Conservation (phyloP, 805 yeast genomes). For the Starmerella stigmatis region DNA sequence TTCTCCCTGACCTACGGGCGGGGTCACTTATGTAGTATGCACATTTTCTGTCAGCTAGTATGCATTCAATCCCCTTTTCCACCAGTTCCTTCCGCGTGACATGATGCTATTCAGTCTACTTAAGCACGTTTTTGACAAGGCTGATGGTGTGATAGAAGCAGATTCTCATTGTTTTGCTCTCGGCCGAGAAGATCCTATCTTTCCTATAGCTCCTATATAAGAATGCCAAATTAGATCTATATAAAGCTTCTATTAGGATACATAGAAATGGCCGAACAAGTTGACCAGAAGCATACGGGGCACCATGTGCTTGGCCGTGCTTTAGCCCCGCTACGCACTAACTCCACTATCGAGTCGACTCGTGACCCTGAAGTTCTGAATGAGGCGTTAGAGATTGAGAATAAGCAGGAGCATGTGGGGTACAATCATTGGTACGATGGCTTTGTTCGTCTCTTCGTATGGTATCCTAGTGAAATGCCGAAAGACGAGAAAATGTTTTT, state of each 20-base stretch:
- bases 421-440: constrained; percentile 27
- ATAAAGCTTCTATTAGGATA: too few relatives aligned
- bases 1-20: too few relatives aligned
- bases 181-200: too few relatives aligned
- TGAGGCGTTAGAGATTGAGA: neutral
- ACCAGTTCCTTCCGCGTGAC: constrained; percentile 1
- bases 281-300: too few relatives aligned
- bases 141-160: constrained; percentile 2
- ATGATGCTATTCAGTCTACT: constrained; percentile 1
- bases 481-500: constrained; percentile 25
- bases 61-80: too few relatives aligned
- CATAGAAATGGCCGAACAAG: too few relatives aligned
- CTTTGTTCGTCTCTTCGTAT: constrained; percentile 24
- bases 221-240: too few relatives aligned
- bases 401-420: constrained; percentile 7
- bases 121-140: constrained; percentile 1
- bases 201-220: too few relatives aligned
- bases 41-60: too few relatives aligned
- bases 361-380: neutral
- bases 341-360: neutral
- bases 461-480: constrained; percentile 29
- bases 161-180: too few relatives aligned
- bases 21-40: too few relatives aligned
- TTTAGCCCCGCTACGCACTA: neutral
- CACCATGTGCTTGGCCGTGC: neutral